A percentile compares a stretch with the other conserved stretches of the same genome.
phyloP scores from a whole-genome alignment of 495 filamentous ascomycete genomes.

The Penicillium tannophilum region DNA sequence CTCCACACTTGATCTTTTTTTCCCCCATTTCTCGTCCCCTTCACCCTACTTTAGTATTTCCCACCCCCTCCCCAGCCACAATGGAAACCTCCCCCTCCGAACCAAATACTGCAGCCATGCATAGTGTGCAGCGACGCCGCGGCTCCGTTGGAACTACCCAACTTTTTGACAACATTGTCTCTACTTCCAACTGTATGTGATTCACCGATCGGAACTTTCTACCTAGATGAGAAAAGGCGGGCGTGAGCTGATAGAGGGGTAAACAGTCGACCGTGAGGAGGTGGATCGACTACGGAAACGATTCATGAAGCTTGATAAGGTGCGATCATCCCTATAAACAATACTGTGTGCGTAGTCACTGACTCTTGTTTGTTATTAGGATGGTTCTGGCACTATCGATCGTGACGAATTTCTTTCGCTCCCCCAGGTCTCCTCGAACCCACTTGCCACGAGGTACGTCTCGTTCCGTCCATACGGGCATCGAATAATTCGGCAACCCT shows the following conservation, averaged over 20 bases:
- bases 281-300: constrained; percentile 93
- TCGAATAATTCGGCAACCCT: not conserved
- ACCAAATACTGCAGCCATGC: constrained; percentile 54
- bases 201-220: constrained; percentile 1
- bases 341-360: not conserved
- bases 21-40: constrained; percentile 4
- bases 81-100: constrained; percentile 39
- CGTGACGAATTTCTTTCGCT: constrained; percentile 97
- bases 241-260: constrained; percentile 20
- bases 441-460: constrained; percentile 83
- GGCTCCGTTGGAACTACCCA: constrained; percentile 78
- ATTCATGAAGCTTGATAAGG: constrained; percentile 99
- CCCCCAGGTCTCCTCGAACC: constrained; percentile 97
- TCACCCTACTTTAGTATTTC: constrained; percentile 2
- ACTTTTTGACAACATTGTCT: constrained; percentile 93
- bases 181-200: constrained; percentile 87
- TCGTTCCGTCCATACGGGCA: not conserved
- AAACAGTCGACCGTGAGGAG: constrained; percentile 90
- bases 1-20: not conserved
- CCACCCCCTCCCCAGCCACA: not conserved
- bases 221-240: not conserved
- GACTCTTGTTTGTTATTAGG: constrained; percentile 51
- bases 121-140: constrained; percentile 50
- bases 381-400: constrained; percentile 97
- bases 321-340: constrained; percentile 33